A percentile compares a stretch with the other conserved stretches of the same genome.
Evolutionary conservation across 768 basidiomycete genomes (phyloP).

Genomic region (Candolleomyces efflorescens): DNA sequence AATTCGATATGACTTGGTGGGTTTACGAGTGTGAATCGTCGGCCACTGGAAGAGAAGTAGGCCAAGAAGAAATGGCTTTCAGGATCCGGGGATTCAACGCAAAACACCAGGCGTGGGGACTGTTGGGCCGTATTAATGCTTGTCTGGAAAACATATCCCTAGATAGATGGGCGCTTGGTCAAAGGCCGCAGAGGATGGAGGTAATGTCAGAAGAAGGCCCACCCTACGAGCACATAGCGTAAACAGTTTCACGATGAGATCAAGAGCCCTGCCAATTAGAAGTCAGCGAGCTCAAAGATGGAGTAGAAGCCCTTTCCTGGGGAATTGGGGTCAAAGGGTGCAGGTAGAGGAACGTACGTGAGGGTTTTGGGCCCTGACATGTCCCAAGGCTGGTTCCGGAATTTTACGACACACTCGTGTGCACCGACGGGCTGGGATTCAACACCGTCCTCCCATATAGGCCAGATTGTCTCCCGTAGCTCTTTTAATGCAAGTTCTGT

Average conservation of each 20-base stretch:
- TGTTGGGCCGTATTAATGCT: conserved; percentile 52
- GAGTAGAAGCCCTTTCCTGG: too few species aligned
- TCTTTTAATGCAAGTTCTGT: conserved; percentile 51
- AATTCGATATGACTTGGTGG: conserved; percentile 40
- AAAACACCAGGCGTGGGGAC: conserved; percentile 65
- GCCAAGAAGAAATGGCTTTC: conserved; percentile 60
- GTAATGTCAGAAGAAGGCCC: conserved; percentile 16
- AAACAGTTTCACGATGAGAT: conserved; percentile 58
- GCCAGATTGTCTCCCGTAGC: conserved; percentile 50
- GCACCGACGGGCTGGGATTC: conserved; percentile 39
- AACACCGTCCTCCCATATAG: conserved; percentile 67
- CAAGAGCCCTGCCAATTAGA: conserved; percentile 48
- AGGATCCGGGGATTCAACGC: conserved; percentile 43
- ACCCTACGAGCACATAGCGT: conserved; percentile 57
- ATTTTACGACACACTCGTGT: conserved; percentile 56
- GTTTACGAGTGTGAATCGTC: conserved; percentile 46
- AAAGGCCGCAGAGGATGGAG: background rate
- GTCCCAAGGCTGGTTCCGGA: conserved; percentile 67
- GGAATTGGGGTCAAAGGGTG: background rate
- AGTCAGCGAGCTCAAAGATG: too few species aligned
- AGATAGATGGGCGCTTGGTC: conserved; percentile 6
- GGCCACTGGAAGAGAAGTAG: conserved; percentile 57
- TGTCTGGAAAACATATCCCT: conserved; percentile 74
- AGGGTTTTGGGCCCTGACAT: conserved; percentile 48
- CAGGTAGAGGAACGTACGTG: conserved; percentile 35